A percentile compares a stretch with the other conserved stretches of the same genome.
These are phyloP conservation scores for Saccharomycopsis lassenensis DNA, from an alignment of 805 yeast species.

Conservation along the genomic window DNA sequence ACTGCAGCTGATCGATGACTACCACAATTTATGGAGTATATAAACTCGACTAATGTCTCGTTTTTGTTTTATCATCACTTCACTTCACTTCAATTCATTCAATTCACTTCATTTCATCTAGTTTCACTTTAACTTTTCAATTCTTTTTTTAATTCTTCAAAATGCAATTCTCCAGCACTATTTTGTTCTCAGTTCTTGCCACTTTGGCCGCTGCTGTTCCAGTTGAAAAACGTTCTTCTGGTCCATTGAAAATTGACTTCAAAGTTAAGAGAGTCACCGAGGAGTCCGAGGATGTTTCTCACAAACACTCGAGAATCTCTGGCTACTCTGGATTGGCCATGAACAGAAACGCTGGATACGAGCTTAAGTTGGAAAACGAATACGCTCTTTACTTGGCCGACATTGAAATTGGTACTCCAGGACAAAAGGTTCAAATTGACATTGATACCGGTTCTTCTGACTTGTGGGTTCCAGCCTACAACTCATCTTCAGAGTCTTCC, in stretches of 20 bases:
- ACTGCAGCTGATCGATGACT: too few relatives aligned
- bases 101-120: too few relatives aligned
- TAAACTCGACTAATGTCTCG: too few relatives aligned
- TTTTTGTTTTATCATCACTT: too few relatives aligned
- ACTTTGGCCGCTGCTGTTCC: conserved; percentile 13
- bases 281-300: not conserved
- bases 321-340: too few relatives aligned
- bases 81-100: too few relatives aligned
- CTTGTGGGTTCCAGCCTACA: conserved; percentile 32
- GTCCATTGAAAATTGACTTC: conserved; percentile 13
- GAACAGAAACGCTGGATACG: too few relatives aligned
- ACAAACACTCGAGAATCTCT: too few relatives aligned
- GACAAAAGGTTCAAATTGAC: conserved; percentile 30
- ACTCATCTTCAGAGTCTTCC: conserved; percentile 21
- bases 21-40: too few relatives aligned
- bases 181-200: conserved; percentile 10
- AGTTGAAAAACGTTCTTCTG: conserved; percentile 2
- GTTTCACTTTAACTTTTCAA: too few relatives aligned
- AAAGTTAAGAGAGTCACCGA: conserved; percentile 11
- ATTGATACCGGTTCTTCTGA: conserved; percentile 43
- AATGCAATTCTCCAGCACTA: conserved; percentile 13
- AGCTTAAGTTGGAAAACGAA: conserved; percentile 26
- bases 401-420: conserved; percentile 34
- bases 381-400: conserved; percentile 35
- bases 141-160: too few relatives aligned